Percentiles rank a stretch among this genome's conserved stretches.
Conservation (phyloP, 2,329 filamentous ascomycete genomes). For the Diplodia scrobiculata region DNA sequence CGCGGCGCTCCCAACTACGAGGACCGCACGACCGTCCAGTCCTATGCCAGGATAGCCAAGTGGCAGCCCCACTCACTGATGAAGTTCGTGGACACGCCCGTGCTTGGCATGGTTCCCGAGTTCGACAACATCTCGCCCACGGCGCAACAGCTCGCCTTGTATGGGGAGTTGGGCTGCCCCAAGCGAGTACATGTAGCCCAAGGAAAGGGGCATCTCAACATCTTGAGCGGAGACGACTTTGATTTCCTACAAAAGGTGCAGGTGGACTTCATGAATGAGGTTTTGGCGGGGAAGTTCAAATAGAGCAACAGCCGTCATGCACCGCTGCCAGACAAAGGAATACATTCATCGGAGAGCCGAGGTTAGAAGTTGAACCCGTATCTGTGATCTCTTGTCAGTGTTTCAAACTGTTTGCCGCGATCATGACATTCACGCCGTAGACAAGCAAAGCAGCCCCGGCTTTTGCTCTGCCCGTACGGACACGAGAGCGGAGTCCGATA, state of each 20-base stretch:
- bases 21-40: conserved; percentile 38
- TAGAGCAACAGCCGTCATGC: no score
- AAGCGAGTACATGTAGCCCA: conserved; percentile 35
- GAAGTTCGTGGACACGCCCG: conserved; percentile 35
- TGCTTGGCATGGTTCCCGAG: conserved; percentile 38
- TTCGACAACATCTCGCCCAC: conserved; percentile 35
- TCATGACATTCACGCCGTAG: no score
- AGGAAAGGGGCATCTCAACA: conserved; percentile 37
- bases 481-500: no score
- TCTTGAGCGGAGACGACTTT: conserved; percentile 33
- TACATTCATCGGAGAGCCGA: no score
- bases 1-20: conserved; percentile 28
- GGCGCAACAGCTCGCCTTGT: conserved; percentile 34
- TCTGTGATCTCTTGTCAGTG: no score
- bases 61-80: conserved; percentile 28
- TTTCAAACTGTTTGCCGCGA: no score
- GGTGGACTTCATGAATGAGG: conserved; percentile 18
- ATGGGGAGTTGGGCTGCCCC: conserved; percentile 32
- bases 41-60: conserved; percentile 35
- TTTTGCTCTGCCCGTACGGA: no score
- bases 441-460: no score
- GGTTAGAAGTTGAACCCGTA: no score
- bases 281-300: neutral
- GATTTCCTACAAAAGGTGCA: conserved; percentile 31
- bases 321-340: no score